These are phyloP conservation scores for Heliamphora pulchella DNA, from an alignment of 179 eudicot species.

Conservation along the genomic window DNA sequence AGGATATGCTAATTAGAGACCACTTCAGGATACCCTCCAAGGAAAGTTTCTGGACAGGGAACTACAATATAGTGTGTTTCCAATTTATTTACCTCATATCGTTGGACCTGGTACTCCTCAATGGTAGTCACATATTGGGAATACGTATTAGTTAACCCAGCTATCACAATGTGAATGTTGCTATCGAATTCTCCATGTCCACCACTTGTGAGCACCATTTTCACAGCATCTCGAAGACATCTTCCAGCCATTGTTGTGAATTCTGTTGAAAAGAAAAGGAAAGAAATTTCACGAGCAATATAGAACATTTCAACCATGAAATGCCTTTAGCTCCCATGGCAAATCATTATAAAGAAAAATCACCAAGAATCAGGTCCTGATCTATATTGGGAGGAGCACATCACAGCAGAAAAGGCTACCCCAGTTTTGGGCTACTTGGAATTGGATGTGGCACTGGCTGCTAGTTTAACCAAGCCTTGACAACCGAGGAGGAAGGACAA, in stretches of 20 bases:
- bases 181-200: conserved; percentile 41
- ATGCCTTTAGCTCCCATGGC: neutral
- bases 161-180: conserved; percentile 69
- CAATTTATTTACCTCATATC: conserved; percentile 75
- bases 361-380: neutral
- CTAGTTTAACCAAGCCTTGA: neutral
- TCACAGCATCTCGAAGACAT: conserved; percentile 92
- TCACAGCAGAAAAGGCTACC: neutral
- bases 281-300: neutral
- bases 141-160: conserved; percentile 90
- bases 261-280: conserved; percentile 30
- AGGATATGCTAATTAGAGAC: neutral
- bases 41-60: neutral
- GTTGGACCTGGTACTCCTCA: conserved; percentile 87
- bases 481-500: neutral
- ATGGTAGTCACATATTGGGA: conserved; percentile 89
- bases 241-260: conserved; percentile 99
- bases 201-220: conserved; percentile 41
- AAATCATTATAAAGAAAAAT: neutral
- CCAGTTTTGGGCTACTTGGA: neutral
- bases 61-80: neutral
- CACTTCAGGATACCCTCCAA: neutral
- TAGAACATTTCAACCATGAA: neutral
- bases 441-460: neutral
- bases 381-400: neutral